Evolutionary conservation across 2,329 filamentous ascomycete genomes (phyloP).

Genomic region (Aspergillus fischeri): DNA sequence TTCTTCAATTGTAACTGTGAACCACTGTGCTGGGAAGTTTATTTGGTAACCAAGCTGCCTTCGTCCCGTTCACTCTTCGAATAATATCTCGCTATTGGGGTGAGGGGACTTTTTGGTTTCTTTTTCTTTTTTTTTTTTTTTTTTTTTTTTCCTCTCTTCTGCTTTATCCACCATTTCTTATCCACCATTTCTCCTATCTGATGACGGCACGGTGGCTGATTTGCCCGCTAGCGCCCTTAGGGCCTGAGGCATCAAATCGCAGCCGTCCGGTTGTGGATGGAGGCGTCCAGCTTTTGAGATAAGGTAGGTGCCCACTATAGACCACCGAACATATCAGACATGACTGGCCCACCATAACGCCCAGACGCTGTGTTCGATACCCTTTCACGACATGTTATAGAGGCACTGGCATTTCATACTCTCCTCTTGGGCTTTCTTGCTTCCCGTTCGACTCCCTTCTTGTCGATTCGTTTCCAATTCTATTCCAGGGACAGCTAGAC

Average conservation of each 20-base stretch:
- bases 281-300: background rate
- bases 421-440: background rate
- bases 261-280: background rate
- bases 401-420: background rate
- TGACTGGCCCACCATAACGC: background rate
- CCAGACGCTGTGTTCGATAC: background rate
- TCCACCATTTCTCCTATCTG: background rate
- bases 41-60: background rate
- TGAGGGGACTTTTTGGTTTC: background rate
- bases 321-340: background rate
- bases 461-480: background rate
- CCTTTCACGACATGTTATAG: background rate
- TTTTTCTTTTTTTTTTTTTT: background rate
- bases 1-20: background rate
- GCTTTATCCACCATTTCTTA: background rate
- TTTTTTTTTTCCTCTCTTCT: no score
- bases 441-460: background rate
- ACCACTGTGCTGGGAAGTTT: background rate
- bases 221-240: background rate
- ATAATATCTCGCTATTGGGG: background rate
- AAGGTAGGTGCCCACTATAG: background rate
- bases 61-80: background rate
- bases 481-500: background rate
- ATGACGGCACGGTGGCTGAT: background rate
- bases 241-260: slow-evolving; percentile 11